These are phyloP conservation scores for Elsinoe fawcettii DNA, from an alignment of 2,329 filamentous ascomycete genomes.

Conservation along the genomic window DNA sequence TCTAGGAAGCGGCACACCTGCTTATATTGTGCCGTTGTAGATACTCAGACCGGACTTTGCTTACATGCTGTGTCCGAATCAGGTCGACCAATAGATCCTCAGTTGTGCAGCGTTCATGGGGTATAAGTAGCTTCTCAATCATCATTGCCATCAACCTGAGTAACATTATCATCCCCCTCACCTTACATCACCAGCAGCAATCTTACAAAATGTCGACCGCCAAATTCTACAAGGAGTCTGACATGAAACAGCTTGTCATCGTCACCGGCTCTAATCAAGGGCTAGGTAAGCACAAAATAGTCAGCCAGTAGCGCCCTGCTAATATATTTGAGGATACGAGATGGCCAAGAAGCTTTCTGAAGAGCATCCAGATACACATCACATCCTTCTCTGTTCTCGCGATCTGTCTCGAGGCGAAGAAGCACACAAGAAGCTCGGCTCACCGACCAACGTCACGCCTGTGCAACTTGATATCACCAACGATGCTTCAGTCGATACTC, in stretches of 20 bases:
- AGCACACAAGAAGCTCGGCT: neutral
- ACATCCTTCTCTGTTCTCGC: constrained; percentile 10
- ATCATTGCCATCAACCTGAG: too few species aligned
- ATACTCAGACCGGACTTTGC: neutral
- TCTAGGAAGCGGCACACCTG: neutral
- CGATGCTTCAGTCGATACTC: constrained; percentile 15
- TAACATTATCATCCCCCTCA: too few species aligned
- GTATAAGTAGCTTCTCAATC: neutral
- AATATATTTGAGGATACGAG: neutral
- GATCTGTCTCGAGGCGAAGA: neutral
- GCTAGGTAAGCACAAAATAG: neutral
- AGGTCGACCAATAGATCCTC: neutral
- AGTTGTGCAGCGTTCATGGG: too few species aligned
- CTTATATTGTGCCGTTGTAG: neutral
- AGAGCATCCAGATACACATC: neutral
- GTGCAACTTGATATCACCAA: constrained; percentile 16
- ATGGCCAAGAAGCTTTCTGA: constrained; percentile 5
- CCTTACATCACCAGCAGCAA: too few species aligned
- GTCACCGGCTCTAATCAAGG: neutral
- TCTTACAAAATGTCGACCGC: neutral
- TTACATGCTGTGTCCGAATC: neutral
- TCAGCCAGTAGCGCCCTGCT: neutral
- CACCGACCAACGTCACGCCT: neutral
- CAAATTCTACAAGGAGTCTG: neutral
- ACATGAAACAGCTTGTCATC: neutral